Evolutionary conservation across 192 early-diverging fungal genomes (phyloP).

Genomic region (Linnemannia zychae): DNA sequence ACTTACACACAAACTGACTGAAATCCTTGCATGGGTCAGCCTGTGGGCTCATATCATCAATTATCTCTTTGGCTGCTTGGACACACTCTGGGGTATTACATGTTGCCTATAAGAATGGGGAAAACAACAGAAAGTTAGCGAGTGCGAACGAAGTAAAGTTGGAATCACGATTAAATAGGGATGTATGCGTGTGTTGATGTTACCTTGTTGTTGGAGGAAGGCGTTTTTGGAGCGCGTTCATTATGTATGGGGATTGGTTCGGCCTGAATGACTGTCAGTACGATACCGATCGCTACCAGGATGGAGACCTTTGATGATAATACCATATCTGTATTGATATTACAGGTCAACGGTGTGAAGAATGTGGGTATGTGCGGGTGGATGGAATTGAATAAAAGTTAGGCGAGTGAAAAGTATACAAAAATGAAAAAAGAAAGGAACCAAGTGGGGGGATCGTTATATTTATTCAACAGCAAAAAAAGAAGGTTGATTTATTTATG

Average conservation of each 20-base stretch:
- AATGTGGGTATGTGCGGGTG: no score
- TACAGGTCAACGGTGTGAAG: no score
- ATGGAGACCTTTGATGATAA: background rate
- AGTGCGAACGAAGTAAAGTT: background rate
- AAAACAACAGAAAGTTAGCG: background rate
- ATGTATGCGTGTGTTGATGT: background rate
- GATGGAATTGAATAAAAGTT: background rate
- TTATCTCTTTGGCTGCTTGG: constrained; percentile 57
- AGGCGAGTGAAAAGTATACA: background rate
- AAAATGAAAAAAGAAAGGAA: background rate
- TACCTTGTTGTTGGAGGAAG: background rate
- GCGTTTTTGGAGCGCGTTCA: background rate
- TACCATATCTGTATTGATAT: background rate
- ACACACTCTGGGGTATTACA: constrained; percentile 69
- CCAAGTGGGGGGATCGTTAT: no score
- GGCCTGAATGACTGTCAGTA: background rate
- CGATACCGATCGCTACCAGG: background rate
- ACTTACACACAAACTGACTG: constrained; percentile 70
- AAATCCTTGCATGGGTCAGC: constrained; percentile 78
- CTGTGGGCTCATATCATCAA: constrained; percentile 61
- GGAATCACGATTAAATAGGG: background rate
- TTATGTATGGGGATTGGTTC: background rate
- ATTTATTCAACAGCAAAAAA: no score
- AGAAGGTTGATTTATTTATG: no score
- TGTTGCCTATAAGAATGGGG: no score